Base-by-base conservation (phyloP, 2,329 filamentous ascomycete species). In the Tolypocladium sp. region DNA sequence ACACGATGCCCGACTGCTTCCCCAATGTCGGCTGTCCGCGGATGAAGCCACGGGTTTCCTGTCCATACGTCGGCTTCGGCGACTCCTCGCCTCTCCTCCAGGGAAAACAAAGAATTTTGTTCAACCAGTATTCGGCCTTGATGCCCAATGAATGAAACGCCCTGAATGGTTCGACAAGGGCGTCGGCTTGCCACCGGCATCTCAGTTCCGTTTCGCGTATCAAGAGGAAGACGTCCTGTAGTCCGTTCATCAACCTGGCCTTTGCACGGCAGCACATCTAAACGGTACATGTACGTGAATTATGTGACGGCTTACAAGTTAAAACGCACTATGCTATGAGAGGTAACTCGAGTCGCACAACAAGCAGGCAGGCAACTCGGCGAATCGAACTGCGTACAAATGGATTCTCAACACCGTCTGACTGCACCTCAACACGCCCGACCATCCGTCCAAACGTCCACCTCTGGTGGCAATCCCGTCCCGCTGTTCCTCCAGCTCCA, bases 401-500 rank as follows among this genome's bases (percentile, higher is more conserved):
- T 27, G 44, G 30, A 51, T 33, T 51, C 46, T 51, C 27, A 51
- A 33, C 46, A n/a, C 27, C 46, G 5, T 22, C 15, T 3, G 25
- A 20, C 25, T 22, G 27, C 30, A 35, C 20, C 20, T 52, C 49
- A 22, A 35, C 49, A 52, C 49, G 30, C 49, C 49, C 49, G 35
- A 3, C 49, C 49, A 12, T 22, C 30, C 4, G 30, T 30, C 30
- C 49, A 52, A 22, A 13, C n/a, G 17, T 15, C 30, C 30, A 7
- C 30, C 33, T 35, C 49, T 10, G 30, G 4, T 20, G 2, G 20
- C 30, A 5, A 13, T 6, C 33, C 20, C 20, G 49, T 22, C 30
- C 49, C 33, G 49, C 49, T 52, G 42, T 10, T 51, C 35, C 62
- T 59, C 65, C 66, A 68, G 63, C 68, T 66, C 67, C 65, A 73